Evolutionary conservation across 1,284 basidiomycete genomes (phyloP), one percentile per base, ranked within the genome.

Genomic region (Amylostereum chailletii): DNA sequence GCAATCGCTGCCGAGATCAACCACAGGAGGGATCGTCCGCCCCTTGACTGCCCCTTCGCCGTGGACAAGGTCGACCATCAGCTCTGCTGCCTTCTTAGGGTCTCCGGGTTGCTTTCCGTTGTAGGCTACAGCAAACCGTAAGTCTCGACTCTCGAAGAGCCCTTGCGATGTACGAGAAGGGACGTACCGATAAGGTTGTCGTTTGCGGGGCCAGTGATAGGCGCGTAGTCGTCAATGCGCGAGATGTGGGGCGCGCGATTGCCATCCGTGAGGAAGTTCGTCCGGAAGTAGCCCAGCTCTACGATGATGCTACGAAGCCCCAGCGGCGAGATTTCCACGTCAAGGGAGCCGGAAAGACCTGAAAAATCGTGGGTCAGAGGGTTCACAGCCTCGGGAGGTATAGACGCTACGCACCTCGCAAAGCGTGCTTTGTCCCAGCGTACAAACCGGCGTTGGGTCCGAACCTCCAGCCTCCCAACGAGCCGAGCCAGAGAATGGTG

Each of bases 231-330:
- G 0, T 58, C 10, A 42, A 74, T 71, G 4, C 67, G 61, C 3
- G 62, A 52, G 5, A 60, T 58, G 41, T 67, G 62, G 0, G 60
- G 53, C 2, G 57, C 55, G 4, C 66, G 65, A 48, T 69, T 63
- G 26, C 61, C 64, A 4, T 58, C 47, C 1, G 52, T 54, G 3
- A 73, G 60, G 56, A 73, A 64, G 2, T 59, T 50, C 0, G 71
- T 73, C 26, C 71, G 62, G 62, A 72, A 72, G 55, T 68, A 71
- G 5, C 72, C 71, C 40, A 66, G 67, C 41, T 75, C 71, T 45
- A 73, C 53, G 52, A 63, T 70, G 46, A 67, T 61, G 49, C 65
- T 67, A 19, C 68, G 65, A 1, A 75, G 59, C 2, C 71, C 71
- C 11, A 75, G 55, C 1, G 70, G 70, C 4, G 65, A 51, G 7